These are phyloP conservation scores for Apiotrichum siamense DNA, from an alignment of 1,284 basidiomycete species.

Conservation along the genomic window DNA sequence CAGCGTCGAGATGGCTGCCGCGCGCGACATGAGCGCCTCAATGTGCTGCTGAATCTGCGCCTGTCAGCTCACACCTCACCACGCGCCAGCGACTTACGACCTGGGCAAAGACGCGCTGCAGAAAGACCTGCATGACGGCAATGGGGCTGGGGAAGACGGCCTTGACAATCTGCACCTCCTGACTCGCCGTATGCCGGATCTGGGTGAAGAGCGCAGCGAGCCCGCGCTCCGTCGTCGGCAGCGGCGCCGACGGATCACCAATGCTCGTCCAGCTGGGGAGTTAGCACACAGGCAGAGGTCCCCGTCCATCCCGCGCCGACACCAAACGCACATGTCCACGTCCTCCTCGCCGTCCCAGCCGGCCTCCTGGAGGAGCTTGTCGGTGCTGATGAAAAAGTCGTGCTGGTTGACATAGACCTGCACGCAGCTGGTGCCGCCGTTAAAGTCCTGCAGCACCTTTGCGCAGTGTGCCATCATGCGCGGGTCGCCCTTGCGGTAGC, in stretches of 20 bases:
- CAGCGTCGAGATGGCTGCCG: conserved; percentile 70
- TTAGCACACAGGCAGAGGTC: too few relatives aligned
- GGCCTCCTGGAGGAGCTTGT: conserved; percentile 54
- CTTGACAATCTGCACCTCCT: conserved; percentile 96
- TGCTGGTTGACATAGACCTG: conserved; percentile 99
- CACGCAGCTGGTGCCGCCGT: conserved; percentile 91
- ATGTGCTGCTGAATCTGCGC: conserved; percentile 87
- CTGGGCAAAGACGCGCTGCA: conserved; percentile 97
- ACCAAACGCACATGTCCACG: conserved; percentile 55
- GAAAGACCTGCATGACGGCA: conserved; percentile 97
- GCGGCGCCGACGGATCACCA: conserved; percentile 68
- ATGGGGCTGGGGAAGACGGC: conserved; percentile 96
- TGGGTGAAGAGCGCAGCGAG: conserved; percentile 75
- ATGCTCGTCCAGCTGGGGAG: conserved; percentile 70
- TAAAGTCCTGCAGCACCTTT: conserved; percentile 93
- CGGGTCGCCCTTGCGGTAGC: conserved; percentile 92
- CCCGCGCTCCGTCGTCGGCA: conserved; percentile 76
- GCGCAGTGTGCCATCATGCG: conserved; percentile 99
- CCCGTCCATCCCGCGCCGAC: too few relatives aligned
- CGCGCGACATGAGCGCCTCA: conserved; percentile 72
- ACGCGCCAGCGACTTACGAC: conserved; percentile 58
- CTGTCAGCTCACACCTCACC: background rate
- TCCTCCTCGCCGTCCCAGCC: conserved; percentile 48
- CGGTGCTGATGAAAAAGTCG: conserved; percentile 91
- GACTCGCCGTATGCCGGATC: conserved; percentile 83